Percentiles rank a stretch among this genome's conserved stretches.
Conservation (phyloP, 495 filamentous ascomycete genomes). For the Physcia stellaris region DNA sequence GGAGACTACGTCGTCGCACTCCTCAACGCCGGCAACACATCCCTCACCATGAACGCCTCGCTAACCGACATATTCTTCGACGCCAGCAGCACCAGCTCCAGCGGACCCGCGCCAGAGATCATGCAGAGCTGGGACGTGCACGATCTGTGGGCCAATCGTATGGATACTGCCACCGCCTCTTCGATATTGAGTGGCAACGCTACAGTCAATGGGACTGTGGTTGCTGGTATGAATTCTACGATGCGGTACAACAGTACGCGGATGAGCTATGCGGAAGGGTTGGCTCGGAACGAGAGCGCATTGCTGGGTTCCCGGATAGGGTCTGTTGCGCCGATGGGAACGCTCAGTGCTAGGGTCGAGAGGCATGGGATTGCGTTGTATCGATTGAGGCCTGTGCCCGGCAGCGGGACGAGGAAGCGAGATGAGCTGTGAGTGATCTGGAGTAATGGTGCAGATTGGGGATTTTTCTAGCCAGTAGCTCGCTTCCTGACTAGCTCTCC, state of each 20-base stretch:
- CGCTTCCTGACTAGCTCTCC: no score
- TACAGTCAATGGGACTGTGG: constrained; percentile 21
- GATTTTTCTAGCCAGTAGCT: no score
- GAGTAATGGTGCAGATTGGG: no score
- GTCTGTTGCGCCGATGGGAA: constrained; percentile 25
- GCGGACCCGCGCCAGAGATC: constrained; percentile 5
- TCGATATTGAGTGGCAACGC: constrained; percentile 27
- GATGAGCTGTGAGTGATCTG: constrained; percentile 29
- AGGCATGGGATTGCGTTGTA: constrained; percentile 33
- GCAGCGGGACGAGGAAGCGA: constrained; percentile 18
- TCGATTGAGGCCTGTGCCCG: constrained; percentile 25
- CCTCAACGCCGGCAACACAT: constrained; percentile 30
- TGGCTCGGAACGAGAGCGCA: constrained; percentile 20
- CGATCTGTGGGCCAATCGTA: constrained; percentile 43
- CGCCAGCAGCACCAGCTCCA: constrained; percentile 25
- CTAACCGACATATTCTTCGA: constrained; percentile 41
- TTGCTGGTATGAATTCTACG: constrained; percentile 9
- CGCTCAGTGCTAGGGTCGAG: constrained; percentile 24
- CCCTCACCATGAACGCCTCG: constrained; percentile 33
- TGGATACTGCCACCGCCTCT: constrained; percentile 29
- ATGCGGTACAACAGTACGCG: constrained; percentile 28
- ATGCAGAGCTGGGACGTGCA: constrained; percentile 33
- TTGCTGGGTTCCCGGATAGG: constrained; percentile 31
- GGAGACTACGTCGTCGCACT: constrained; percentile 34
- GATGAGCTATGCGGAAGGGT: constrained; percentile 27